A percentile compares a stretch with the other conserved stretches of the same genome.
Conservation (phyloP, 2,329 filamentous ascomycete genomes). For the Westerdykella ornata region DNA sequence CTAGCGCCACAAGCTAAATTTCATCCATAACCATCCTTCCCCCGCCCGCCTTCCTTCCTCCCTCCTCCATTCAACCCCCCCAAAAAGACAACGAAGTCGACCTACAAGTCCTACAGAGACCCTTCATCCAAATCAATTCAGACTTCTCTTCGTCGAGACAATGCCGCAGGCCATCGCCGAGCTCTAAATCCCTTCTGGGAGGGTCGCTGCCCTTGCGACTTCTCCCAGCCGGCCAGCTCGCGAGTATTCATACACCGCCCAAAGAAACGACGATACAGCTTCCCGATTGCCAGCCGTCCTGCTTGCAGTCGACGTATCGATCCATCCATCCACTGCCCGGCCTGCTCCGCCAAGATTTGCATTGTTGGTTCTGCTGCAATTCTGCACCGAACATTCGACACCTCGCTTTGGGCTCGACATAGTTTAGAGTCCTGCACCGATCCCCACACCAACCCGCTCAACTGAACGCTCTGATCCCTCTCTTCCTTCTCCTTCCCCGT, state of each 20-base stretch:
- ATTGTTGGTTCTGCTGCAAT: constrained; percentile 31
- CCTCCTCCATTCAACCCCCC: constrained; percentile 22
- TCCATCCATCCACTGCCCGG: constrained; percentile 25
- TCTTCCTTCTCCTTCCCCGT: constrained; percentile 5
- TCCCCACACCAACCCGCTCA: constrained; percentile 26
- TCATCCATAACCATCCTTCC: constrained; percentile 19
- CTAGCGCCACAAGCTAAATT: constrained; percentile 16
- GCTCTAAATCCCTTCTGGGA: constrained; percentile 87
- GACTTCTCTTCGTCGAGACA: constrained; percentile 40
- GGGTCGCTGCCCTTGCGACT: constrained; percentile 49
- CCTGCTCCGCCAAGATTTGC: constrained; percentile 25
- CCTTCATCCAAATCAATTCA: constrained; percentile 9
- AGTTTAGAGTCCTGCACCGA: constrained; percentile 32
- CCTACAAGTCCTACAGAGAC: constrained; percentile 22
- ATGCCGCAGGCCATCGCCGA: constrained; percentile 45
- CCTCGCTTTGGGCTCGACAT: constrained; percentile 28
- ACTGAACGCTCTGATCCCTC: constrained; percentile 19
- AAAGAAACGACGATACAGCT: constrained; percentile 38
- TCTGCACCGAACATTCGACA: constrained; percentile 31
- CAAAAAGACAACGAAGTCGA: constrained; percentile 38
- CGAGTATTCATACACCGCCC: constrained; percentile 57
- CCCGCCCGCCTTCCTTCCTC: constrained; percentile 23
- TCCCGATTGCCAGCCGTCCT: constrained; percentile 32
- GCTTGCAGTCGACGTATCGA: constrained; percentile 28
- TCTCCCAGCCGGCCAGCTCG: constrained; percentile 79